Evolutionary conservation across 495 filamentous ascomycete species (phyloP).

Genomic region (Viridothelium virens): DNA sequence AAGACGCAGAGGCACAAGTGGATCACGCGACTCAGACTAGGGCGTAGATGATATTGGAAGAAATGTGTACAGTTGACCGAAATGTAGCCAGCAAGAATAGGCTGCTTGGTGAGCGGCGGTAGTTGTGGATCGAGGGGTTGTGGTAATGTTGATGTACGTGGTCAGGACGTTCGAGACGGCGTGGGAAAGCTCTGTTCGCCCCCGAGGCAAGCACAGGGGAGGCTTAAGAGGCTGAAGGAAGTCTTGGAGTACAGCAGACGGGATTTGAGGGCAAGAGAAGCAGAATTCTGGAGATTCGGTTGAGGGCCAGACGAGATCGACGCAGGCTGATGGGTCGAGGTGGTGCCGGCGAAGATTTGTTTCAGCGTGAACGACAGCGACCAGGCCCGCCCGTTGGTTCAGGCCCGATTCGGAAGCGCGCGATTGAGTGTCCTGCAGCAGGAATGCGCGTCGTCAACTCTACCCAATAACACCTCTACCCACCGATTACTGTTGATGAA

Average conservation of each 20-base stretch:
- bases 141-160: not conserved
- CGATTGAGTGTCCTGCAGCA: not conserved
- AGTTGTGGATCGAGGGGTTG: not conserved
- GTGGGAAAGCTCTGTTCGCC: conserved; percentile 2
- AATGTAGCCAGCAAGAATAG: not conserved
- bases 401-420: conserved; percentile 11
- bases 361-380: conserved; percentile 2
- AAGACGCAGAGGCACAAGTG: conserved; percentile 1
- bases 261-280: too few relatives aligned
- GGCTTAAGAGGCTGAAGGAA: not conserved
- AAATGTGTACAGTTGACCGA: not conserved
- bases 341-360: conserved; percentile 11
- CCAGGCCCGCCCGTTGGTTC: conserved; percentile 7
- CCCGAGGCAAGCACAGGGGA: not conserved
- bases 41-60: not conserved
- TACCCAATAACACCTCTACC: not conserved
- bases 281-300: not conserved
- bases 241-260: not conserved
- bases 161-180: not conserved
- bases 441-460: not conserved
- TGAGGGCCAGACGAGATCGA: not conserved
- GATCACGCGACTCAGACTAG: not conserved
- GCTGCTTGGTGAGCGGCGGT: not conserved
- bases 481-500: not conserved
- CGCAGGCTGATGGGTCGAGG: conserved; percentile 8